Conservation (phyloP, 2,329 filamentous ascomycete species). For the Diaporthe humulicola region DNA sequence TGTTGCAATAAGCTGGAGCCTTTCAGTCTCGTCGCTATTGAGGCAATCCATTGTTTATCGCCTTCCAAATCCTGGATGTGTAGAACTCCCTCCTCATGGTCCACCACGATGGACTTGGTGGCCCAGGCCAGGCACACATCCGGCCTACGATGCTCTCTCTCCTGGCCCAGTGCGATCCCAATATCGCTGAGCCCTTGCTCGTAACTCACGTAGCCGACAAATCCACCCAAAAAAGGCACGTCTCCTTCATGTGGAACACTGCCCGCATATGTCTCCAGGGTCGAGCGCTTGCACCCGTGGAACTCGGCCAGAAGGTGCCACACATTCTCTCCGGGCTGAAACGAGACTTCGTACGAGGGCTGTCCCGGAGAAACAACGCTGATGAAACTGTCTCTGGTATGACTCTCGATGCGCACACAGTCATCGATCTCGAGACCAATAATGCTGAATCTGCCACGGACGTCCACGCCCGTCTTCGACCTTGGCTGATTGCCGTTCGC, state of each 20-base stretch:
- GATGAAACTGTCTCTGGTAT: slow-evolving; percentile 59
- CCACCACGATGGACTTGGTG: slow-evolving; percentile 81
- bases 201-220: slow-evolving; percentile 88
- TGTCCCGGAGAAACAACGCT: slow-evolving; percentile 43
- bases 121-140: slow-evolving; percentile 85
- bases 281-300: slow-evolving; percentile 49
- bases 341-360: slow-evolving; percentile 42
- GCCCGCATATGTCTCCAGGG: slow-evolving; percentile 25
- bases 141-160: slow-evolving; percentile 61
- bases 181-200: slow-evolving; percentile 81
- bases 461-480: slow-evolving; percentile 56
- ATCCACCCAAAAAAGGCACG: slow-evolving; percentile 82
- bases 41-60: slow-evolving; percentile 59
- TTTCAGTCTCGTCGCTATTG: slow-evolving; percentile 49
- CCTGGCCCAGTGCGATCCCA: slow-evolving; percentile 54
- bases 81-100: slow-evolving; percentile 73
- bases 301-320: slow-evolving; percentile 67
- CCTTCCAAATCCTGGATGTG: slow-evolving; percentile 76
- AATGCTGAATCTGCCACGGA: slow-evolving; percentile 78
- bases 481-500: slow-evolving; percentile 64
- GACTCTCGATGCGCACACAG: slow-evolving; percentile 70
- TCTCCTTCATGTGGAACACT: slow-evolving; percentile 42
- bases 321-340: slow-evolving; percentile 51
- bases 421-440: slow-evolving; percentile 75
- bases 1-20: slow-evolving; percentile 47